Percentiles rank a stretch among this genome's conserved stretches.
Evolutionary conservation across 169 alveolate genomes (phyloP).

Genomic region (Perkinsus chesapeaki): DNA sequence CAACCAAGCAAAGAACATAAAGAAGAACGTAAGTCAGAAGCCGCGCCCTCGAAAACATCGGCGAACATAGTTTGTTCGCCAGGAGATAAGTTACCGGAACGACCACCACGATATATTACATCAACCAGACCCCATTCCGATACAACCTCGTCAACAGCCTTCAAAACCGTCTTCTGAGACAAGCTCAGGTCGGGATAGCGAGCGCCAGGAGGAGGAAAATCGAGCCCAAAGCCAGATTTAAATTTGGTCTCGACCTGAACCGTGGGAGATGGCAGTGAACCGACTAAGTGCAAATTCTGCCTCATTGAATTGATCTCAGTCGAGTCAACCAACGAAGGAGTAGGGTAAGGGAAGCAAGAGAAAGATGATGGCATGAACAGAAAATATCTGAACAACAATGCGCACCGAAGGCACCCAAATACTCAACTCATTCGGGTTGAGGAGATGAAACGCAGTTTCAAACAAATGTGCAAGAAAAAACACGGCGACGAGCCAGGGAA

Average conservation of each 20-base stretch:
- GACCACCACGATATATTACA: background rate
- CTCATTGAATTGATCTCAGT: too few species aligned
- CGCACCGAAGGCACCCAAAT: too few species aligned
- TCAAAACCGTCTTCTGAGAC: background rate
- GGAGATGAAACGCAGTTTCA: too few species aligned
- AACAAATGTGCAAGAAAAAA: too few species aligned
- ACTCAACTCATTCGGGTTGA: too few species aligned
- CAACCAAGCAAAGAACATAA: background rate
- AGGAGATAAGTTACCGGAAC: background rate
- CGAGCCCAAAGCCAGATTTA: background rate
- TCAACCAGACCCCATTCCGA: background rate
- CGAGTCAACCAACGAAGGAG: too few species aligned
- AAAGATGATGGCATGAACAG: too few species aligned
- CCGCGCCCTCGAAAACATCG: background rate
- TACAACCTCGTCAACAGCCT: background rate
- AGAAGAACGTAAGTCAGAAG: background rate
- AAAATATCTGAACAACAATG: too few species aligned
- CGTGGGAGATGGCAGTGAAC: too few species aligned
- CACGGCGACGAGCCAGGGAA: too few species aligned
- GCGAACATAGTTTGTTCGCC: background rate
- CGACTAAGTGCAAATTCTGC: too few species aligned
- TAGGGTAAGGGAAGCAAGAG: too few species aligned
- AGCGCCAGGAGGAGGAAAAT: background rate
- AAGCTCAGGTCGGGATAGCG: background rate
- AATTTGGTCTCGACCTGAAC: background rate